Evolutionary conservation across 2,329 filamentous ascomycete species (phyloP).

Genomic region (Aspergillus viridinutans): DNA sequence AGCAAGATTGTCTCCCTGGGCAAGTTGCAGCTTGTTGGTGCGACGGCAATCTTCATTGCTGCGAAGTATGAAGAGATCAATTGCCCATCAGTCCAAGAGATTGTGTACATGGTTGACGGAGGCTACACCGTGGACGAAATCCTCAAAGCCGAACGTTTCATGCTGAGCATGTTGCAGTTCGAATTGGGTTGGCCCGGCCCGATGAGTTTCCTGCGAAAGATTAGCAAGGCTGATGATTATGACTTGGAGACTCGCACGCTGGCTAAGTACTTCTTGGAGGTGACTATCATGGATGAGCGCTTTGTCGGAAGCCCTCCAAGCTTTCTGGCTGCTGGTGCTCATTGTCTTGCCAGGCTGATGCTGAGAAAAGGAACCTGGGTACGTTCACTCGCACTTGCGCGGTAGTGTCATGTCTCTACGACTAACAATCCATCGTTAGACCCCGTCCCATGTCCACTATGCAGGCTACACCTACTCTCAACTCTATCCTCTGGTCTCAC

Average conservation of each 20-base stretch:
- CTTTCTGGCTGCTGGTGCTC: constrained; percentile 84
- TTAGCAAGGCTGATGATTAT: constrained; percentile 98
- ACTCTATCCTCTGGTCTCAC: constrained; percentile 68
- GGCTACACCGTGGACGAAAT: constrained; percentile 89
- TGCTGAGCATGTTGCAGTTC: constrained; percentile 94
- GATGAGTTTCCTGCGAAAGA: constrained; percentile 94
- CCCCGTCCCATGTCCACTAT: constrained; percentile 80
- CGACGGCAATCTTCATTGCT: constrained; percentile 91
- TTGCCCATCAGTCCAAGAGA: constrained; percentile 89
- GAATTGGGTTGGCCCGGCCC: constrained; percentile 97
- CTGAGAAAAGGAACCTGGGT: constrained; percentile 92
- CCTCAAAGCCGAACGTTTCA: constrained; percentile 94
- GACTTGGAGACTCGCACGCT: constrained; percentile 91
- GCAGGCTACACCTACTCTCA: constrained; percentile 89
- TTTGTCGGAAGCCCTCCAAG: constrained; percentile 90
- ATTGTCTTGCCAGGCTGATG: constrained; percentile 85
- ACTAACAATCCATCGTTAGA: constrained; percentile 48
- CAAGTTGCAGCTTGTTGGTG: constrained; percentile 92
- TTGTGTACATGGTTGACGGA: constrained; percentile 96
- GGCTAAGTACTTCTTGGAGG: constrained; percentile 95
- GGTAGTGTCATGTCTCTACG: background rate
- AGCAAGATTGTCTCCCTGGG: constrained; percentile 91
- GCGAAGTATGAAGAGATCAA: constrained; percentile 99
- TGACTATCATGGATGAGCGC: constrained; percentile 96
- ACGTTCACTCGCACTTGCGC: constrained; percentile 40